Percentiles rank a stretch among this genome's conserved stretches.
Conservation (phyloP, 148 eudicot genomes). For the Simmondsia chinensis region DNA sequence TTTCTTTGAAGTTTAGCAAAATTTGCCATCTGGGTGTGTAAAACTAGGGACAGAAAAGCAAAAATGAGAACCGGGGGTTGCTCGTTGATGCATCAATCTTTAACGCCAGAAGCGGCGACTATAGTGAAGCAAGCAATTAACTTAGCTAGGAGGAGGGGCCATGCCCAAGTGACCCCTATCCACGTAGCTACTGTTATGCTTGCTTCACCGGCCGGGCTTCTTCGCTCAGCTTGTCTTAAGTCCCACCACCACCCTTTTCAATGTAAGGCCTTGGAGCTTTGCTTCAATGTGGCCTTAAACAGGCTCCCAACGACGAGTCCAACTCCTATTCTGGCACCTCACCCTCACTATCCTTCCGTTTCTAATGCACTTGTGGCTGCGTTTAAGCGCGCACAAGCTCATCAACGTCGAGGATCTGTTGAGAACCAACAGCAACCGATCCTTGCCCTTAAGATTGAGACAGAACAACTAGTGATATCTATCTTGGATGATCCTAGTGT, state of each 20-base stretch:
- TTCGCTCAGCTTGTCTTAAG: constrained; percentile 52
- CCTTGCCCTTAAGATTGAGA: constrained; percentile 72
- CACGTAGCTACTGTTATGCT: constrained; percentile 85
- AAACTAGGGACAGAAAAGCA: background rate
- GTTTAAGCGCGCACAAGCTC: constrained; percentile 88
- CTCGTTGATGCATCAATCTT: constrained; percentile 55
- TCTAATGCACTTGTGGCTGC: constrained; percentile 61
- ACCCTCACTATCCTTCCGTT: constrained; percentile 38
- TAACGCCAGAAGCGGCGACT: constrained; percentile 53
- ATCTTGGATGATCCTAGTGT: constrained; percentile 93
- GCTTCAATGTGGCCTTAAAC: constrained; percentile 93
- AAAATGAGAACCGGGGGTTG: constrained; percentile 70
- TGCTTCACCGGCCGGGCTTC: constrained; percentile 44
- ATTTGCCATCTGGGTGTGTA: background rate
- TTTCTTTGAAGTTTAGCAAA: background rate
- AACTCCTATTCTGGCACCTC: constrained; percentile 34
- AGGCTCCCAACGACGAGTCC: constrained; percentile 57
- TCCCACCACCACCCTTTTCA: constrained; percentile 84
- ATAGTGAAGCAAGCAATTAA: constrained; percentile 70
- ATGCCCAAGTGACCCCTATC: constrained; percentile 86
- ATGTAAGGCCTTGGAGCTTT: constrained; percentile 86
- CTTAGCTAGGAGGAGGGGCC: constrained; percentile 71
- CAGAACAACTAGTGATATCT: constrained; percentile 67
- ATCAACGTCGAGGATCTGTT: constrained; percentile 73
- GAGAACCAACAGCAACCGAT: constrained; percentile 83